Evolutionary conservation across 345 rosid genomes (phyloP), one percentile per base, ranked within the genome.

Genomic region (Turnera subulata): DNA sequence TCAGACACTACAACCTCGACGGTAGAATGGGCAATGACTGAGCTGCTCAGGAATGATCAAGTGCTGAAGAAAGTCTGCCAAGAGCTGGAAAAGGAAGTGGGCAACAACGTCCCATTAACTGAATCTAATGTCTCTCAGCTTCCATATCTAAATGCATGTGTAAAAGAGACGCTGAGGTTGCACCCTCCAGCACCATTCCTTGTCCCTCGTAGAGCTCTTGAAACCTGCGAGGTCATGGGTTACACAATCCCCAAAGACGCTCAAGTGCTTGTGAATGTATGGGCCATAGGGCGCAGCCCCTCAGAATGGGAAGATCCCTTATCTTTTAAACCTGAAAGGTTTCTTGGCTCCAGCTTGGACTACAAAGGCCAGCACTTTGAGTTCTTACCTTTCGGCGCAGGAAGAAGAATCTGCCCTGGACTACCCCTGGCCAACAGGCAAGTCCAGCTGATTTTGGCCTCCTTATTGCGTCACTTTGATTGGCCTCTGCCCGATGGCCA

Each of bases 341-440:
- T 72, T 61, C 7, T 46, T 47, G 16, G 72, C 76, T 16, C 72
- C 66, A 52, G 47, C 65, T 47, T 66, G 45, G 68, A 66, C 49
- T 66, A 22, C 56, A 72, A 65, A 38, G 76, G 76, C 2, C 51
- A 29, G 8, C 37, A 66, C n/a, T 72, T 66, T 24, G 65, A 66
- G 52, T 66, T 11, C 47, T 37, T 72, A 46, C 76, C 79, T 13
- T 79, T 79, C 65, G 79, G 84, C 14, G 66, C 64, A 33, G 84
- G 84, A 1, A 25, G 81, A 56, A 71, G 63, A 24, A 53, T 67
- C 1, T 67, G 62, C 22, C 32, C 67, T 11, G 73, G 73, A 2
- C 12, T 53, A 14, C 65, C 71, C 11, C 37, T 66, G 55, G 71
- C 55, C 12, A 32, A 16, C 11, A 59, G 45, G 43, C 59, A 22